Conservation (phyloP, 495 filamentous ascomycete genomes). For the Podospora comata region DNA sequence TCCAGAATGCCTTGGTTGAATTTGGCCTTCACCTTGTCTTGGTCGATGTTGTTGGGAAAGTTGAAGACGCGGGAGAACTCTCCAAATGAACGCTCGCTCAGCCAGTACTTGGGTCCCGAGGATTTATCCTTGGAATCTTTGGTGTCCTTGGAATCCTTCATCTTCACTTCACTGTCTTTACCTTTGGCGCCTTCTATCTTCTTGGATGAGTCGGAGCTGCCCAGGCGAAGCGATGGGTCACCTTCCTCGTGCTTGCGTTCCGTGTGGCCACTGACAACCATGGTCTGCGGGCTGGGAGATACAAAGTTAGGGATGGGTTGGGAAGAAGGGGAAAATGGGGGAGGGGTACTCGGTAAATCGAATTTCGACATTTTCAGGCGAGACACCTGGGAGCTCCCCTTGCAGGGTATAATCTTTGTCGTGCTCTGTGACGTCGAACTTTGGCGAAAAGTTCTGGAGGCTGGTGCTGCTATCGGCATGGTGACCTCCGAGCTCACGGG, state of each 20-base stretch:
- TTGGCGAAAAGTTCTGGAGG: slow-evolving; percentile 24
- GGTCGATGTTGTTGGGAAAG: slow-evolving; percentile 72
- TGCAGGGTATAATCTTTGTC: slow-evolving; percentile 70
- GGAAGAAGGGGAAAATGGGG: no score
- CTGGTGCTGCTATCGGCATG: slow-evolving; percentile 9
- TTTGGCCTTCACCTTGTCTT: slow-evolving; percentile 73
- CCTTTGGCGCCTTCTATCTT: slow-evolving; percentile 25
- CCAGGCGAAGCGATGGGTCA: slow-evolving; percentile 31
- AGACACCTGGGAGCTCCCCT: slow-evolving; percentile 83
- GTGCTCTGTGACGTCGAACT: slow-evolving; percentile 78
- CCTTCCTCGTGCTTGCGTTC: slow-evolving; percentile 54
- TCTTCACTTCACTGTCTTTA: slow-evolving; percentile 15
- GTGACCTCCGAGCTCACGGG: slow-evolving; percentile 25
- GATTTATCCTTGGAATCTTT: slow-evolving; percentile 8
- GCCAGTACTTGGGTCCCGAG: slow-evolving; percentile 65
- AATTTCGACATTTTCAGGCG: slow-evolving; percentile 74
- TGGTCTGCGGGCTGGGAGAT: slow-evolving; percentile 50
- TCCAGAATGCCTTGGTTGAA: slow-evolving; percentile 58
- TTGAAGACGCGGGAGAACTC: slow-evolving; percentile 78
- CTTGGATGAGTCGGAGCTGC: slow-evolving; percentile 10
- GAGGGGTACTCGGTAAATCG: slow-evolving; percentile 67
- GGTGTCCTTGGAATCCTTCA: slow-evolving; percentile 2
- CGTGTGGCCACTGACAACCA: slow-evolving; percentile 66
- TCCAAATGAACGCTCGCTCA: slow-evolving; percentile 75
- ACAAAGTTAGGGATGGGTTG: no score